Evolutionary conservation across 2,329 filamentous ascomycete species (phyloP).

Genomic region (Fusarium pseudocircinatum): DNA sequence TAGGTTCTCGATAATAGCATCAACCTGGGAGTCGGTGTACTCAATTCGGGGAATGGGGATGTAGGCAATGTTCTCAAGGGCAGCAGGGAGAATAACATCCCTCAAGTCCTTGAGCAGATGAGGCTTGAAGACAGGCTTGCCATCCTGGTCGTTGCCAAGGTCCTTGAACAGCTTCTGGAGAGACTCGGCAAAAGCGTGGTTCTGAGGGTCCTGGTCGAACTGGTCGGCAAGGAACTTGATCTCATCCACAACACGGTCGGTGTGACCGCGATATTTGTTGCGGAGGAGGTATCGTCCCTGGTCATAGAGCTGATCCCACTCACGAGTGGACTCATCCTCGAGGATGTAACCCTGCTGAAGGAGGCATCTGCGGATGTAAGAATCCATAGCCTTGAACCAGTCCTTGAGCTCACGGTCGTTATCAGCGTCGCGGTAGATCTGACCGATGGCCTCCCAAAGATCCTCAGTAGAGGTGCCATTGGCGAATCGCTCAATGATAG

Average conservation of each 20-base stretch:
- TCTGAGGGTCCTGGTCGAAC: slow-evolving; percentile 88
- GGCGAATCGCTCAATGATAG: slow-evolving; percentile 92
- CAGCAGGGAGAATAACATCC: slow-evolving; percentile 83
- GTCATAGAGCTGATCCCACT: slow-evolving; percentile 89
- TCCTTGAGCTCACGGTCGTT: slow-evolving; percentile 83
- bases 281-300: slow-evolving; percentile 86
- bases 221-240: slow-evolving; percentile 89
- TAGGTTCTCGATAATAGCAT: slow-evolving; percentile 92
- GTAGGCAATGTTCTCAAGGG: slow-evolving; percentile 88
- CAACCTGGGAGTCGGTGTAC: slow-evolving; percentile 83
- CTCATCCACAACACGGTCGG: slow-evolving; percentile 87
- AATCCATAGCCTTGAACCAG: slow-evolving; percentile 86
- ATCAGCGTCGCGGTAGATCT: slow-evolving; percentile 88
- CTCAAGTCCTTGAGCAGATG: slow-evolving; percentile 90
- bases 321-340: slow-evolving; percentile 78
- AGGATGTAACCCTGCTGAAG: slow-evolving; percentile 93
- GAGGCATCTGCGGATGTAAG: slow-evolving; percentile 82
- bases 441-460: slow-evolving; percentile 83
- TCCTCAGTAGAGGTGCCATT: slow-evolving; percentile 92
- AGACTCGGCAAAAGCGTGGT: slow-evolving; percentile 80
- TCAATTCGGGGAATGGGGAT: slow-evolving; percentile 95
- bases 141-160: slow-evolving; percentile 86
- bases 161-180: slow-evolving; percentile 86
- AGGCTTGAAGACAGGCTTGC: slow-evolving; percentile 90
- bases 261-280: slow-evolving; percentile 87